These are phyloP conservation scores for Trichoderma sp. DNA, from an alignment of 2,329 filamentous ascomycete genomes.

Conservation along the genomic window DNA sequence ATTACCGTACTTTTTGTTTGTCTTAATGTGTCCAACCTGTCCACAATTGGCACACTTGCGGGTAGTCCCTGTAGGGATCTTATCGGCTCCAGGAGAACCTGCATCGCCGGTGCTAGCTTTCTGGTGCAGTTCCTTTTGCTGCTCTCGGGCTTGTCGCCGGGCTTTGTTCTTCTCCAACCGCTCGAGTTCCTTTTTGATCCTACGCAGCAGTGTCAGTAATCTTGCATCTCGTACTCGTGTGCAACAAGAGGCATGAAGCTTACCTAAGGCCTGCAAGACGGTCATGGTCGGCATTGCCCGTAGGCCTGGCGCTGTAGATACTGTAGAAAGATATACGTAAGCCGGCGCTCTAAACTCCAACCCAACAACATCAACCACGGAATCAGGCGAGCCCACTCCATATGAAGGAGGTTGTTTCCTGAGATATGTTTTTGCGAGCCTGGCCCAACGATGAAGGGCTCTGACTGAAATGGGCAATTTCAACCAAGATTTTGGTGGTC, in stretches of 20 bases:
- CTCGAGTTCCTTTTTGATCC: constrained; percentile 65
- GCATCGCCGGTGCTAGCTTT: constrained; percentile 47
- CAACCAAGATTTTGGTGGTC: constrained; percentile 27
- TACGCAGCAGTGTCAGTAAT: constrained; percentile 26
- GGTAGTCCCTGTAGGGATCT: constrained; percentile 66
- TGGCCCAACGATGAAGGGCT: constrained; percentile 30
- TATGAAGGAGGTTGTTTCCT: constrained; percentile 22
- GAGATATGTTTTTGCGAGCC: constrained; percentile 26
- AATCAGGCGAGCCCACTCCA: constrained; percentile 36
- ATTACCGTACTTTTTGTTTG: constrained; percentile 85
- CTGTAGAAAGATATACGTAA: constrained; percentile 47
- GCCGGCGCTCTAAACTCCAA: constrained; percentile 40
- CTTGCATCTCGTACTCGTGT: not conserved
- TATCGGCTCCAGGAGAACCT: constrained; percentile 53
- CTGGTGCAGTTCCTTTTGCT: constrained; percentile 71
- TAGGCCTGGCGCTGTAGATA: constrained; percentile 53
- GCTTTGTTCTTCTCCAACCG: constrained; percentile 91
- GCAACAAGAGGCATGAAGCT: constrained; percentile 21
- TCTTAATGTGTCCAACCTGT: constrained; percentile 96
- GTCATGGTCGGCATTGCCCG: constrained; percentile 54
- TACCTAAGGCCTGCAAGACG: constrained; percentile 50
- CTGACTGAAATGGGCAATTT: constrained; percentile 28
- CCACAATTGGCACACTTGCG: constrained; percentile 98
- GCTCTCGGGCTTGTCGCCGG: constrained; percentile 84
- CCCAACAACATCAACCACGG: constrained; percentile 37